These are phyloP conservation scores for Artemisia annua DNA, from an alignment of 129 eudicot species.

Conservation along the genomic window DNA sequence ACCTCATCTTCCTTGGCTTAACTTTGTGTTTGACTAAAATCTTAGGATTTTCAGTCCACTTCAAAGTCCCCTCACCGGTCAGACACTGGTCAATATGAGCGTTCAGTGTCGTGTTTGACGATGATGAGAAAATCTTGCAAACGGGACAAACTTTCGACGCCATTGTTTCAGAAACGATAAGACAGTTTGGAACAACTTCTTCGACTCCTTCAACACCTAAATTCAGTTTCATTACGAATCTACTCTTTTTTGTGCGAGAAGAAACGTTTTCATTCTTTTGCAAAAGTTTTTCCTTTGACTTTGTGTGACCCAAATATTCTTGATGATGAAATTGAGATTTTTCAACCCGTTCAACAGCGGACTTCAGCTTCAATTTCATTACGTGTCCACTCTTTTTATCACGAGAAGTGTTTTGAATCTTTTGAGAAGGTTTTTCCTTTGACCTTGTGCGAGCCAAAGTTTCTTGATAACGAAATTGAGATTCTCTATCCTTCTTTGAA, in stretches of 20 bases:
- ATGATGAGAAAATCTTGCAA: constrained; percentile 80
- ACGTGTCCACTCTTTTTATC: constrained; percentile 58
- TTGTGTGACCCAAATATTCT: neutral
- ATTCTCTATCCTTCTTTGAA: constrained; percentile 27
- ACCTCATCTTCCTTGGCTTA: constrained; percentile 68
- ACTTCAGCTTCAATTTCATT: constrained; percentile 39
- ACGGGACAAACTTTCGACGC: constrained; percentile 87
- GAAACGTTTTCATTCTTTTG: constrained; percentile 31
- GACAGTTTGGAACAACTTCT: constrained; percentile 28
- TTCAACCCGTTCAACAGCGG: constrained; percentile 28
- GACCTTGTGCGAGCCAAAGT: neutral
- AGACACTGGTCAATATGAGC: constrained; percentile 97
- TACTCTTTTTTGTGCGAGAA: constrained; percentile 51
- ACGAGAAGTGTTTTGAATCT: constrained; percentile 22
- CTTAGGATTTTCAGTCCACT: constrained; percentile 49
- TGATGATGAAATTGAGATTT: constrained; percentile 16
- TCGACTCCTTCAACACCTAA: constrained; percentile 38
- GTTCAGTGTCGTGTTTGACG: constrained; percentile 90
- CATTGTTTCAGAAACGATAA: constrained; percentile 51
- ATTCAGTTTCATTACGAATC: constrained; percentile 47
- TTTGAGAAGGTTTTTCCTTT: constrained; percentile 25
- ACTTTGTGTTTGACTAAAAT: constrained; percentile 59
- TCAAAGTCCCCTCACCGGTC: constrained; percentile 55
- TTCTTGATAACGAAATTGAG: neutral
- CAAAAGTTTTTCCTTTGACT: constrained; percentile 30